phyloP scores from a whole-genome alignment of 2,329 filamentous ascomycete species.

The Fusarium sp. region DNA sequence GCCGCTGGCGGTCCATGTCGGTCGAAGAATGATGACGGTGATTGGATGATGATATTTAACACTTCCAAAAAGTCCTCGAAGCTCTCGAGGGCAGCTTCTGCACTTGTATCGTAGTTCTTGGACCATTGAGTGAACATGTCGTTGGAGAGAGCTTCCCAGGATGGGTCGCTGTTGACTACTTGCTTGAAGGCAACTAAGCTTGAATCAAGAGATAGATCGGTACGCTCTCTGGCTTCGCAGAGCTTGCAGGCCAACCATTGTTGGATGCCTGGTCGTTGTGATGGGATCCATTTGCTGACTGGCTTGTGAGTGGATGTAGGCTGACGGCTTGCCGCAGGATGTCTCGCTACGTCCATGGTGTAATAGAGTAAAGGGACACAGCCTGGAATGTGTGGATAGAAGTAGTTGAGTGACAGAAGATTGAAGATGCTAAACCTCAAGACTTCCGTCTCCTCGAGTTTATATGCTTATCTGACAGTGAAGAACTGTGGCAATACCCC shows the following conservation, averaged over 20 bases:
- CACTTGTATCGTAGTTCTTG: conserved; percentile 10
- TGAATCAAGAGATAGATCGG: neutral
- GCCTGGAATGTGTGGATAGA: too few species aligned
- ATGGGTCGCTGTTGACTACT: neutral
- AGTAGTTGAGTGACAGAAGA: too few species aligned
- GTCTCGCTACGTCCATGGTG: neutral
- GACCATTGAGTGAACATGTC: conserved; percentile 19
- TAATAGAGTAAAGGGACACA: too few species aligned
- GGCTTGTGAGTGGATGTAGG: neutral
- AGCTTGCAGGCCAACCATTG: neutral
- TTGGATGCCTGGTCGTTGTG: neutral
- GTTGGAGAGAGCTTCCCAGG: neutral
- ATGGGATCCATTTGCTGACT: conserved; percentile 1
- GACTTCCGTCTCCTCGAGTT: too few species aligned
- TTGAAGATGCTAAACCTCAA: too few species aligned
- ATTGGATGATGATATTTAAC: neutral
- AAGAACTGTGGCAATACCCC: neutral
- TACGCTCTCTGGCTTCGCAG: neutral
- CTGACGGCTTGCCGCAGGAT: neutral
- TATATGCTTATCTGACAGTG: neutral
- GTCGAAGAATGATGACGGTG: neutral
- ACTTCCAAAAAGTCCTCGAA: neutral
- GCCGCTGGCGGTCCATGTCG: neutral
- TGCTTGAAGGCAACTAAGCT: neutral
- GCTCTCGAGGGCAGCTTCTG: neutral